These are phyloP conservation scores for Pseudofabraea citricarpa DNA, from an alignment of 2,329 filamentous ascomycete genomes.

Conservation along the genomic window DNA sequence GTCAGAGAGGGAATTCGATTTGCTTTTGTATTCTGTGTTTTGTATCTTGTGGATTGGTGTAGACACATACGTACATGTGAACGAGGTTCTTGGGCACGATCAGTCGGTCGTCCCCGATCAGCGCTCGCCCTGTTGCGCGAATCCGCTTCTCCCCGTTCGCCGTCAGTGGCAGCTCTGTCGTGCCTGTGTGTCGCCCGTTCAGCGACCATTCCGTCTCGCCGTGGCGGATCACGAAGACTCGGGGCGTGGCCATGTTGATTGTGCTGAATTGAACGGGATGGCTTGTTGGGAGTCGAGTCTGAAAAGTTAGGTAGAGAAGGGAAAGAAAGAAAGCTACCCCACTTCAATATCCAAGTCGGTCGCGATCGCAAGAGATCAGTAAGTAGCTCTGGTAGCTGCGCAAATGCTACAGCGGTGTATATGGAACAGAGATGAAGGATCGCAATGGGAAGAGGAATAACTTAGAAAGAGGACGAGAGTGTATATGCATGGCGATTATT, in stretches of 20 bases:
- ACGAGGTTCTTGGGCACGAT: conserved; percentile 78
- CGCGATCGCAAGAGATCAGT: no score
- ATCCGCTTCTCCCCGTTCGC: conserved; percentile 74
- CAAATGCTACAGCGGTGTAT: no score
- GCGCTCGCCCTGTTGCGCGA: conserved; percentile 70
- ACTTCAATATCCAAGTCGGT: no score
- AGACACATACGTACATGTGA: conserved; percentile 60
- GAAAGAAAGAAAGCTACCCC: no score
- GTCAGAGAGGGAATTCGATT: no score
- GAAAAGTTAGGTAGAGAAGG: neutral
- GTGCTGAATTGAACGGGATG: neutral
- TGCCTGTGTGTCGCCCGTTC: conserved; percentile 77
- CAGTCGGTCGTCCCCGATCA: conserved; percentile 78
- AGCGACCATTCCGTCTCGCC: conserved; percentile 96
- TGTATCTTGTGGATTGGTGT: neutral
- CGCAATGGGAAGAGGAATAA: no score
- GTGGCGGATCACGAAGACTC: conserved; percentile 80
- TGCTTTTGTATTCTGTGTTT: neutral
- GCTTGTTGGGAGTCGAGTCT: neutral
- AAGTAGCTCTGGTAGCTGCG: no score
- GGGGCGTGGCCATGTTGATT: conserved; percentile 45
- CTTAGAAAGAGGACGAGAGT: no score
- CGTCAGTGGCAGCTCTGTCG: conserved; percentile 82
- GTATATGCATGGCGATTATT: no score
- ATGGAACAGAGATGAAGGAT: no score